phyloP scores from a whole-genome alignment of 306 rosid species.

The Dryas drummondii region DNA sequence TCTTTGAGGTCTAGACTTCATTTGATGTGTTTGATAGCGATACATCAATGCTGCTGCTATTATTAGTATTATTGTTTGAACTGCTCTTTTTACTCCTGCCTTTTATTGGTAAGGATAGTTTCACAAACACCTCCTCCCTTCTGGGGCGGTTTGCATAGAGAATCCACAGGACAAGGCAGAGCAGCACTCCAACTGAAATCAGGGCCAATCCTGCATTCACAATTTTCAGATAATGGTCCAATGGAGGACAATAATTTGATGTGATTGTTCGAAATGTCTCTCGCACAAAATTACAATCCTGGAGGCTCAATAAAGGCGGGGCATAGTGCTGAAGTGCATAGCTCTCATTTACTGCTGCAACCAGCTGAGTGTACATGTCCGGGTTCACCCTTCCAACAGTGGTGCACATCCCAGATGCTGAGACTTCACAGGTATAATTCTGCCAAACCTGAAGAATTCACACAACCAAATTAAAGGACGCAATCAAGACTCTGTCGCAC shows the following conservation, averaged over 20 bases:
- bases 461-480: background rate
- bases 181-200: conserved; percentile 81
- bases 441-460: conserved; percentile 71
- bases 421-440: conserved; percentile 62
- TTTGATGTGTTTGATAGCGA: conserved; percentile 33
- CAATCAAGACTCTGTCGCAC: too few relatives aligned
- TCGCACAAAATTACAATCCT: conserved; percentile 90
- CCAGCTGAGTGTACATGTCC: conserved; percentile 57
- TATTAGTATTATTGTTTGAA: conserved; percentile 14
- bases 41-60: conserved; percentile 19
- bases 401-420: conserved; percentile 57
- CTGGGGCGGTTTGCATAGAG: conserved; percentile 92
- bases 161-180: conserved; percentile 91
- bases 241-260: conserved; percentile 70
- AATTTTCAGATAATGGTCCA: conserved; percentile 61
- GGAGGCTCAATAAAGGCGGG: conserved; percentile 77
- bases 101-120: conserved; percentile 45
- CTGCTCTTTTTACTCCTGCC: conserved; percentile 34
- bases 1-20: conserved; percentile 31
- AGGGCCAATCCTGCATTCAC: conserved; percentile 79
- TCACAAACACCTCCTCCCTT: conserved; percentile 76
- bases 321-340: conserved; percentile 90
- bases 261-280: conserved; percentile 76
- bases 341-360: conserved; percentile 80
- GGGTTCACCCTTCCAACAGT: conserved; percentile 85